These are phyloP conservation scores for Crithidia brevicula DNA, from an alignment of 208 protist species.

Conservation along the genomic window DNA sequence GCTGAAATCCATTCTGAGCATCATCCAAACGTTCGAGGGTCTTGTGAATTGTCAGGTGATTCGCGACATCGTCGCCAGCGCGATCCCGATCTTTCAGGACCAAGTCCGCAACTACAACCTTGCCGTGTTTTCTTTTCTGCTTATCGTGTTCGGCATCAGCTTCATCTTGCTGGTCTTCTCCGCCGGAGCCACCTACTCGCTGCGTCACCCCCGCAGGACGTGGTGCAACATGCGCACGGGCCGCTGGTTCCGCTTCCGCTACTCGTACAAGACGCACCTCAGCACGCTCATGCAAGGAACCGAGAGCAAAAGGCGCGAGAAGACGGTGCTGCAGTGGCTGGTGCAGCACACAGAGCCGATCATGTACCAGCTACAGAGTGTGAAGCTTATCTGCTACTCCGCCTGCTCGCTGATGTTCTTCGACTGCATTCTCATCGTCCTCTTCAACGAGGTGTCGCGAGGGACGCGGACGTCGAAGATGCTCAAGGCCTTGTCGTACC, in stretches of 20 bases:
- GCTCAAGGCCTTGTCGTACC: constrained; percentile 33
- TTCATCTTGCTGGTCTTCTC: constrained; percentile 16
- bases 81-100: constrained; percentile 25
- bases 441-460: constrained; percentile 38
- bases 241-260: constrained; percentile 53
- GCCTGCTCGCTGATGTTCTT: constrained; percentile 40
- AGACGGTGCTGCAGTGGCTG: constrained; percentile 16
- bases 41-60: constrained; percentile 43
- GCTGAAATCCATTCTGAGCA: constrained; percentile 15
- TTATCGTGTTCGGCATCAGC: constrained; percentile 37
- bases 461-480: constrained; percentile 15
- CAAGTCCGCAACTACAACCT: constrained; percentile 36
- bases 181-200: constrained; percentile 12
- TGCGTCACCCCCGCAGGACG: constrained; percentile 27
- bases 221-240: constrained; percentile 43
- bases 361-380: constrained; percentile 32
- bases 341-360: constrained; percentile 20
- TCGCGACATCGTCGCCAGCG: constrained; percentile 29
- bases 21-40: constrained; percentile 25
- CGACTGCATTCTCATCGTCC: constrained; percentile 40
- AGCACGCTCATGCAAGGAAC: constrained; percentile 6
- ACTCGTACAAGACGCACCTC: constrained; percentile 39
- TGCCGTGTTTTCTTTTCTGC: constrained; percentile 31
- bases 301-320: neutral
- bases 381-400: constrained; percentile 32